Evolutionary conservation across 108 stramenopile genomes (phyloP).

Genomic region (Asterionellopsis glacialis): DNA sequence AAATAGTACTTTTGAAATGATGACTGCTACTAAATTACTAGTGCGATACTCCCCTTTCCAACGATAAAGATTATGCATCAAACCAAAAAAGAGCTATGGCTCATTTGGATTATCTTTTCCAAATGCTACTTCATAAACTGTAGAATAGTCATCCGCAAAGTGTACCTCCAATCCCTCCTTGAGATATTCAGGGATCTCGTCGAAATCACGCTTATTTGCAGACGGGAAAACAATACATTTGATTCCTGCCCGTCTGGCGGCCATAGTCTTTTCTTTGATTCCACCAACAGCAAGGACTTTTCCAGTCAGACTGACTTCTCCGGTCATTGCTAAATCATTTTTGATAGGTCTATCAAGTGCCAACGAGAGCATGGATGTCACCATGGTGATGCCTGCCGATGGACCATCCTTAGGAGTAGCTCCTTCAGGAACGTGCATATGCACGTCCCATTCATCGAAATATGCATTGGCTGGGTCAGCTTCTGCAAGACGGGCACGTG

Average conservation of each 20-base stretch:
- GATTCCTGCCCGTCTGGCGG: slow-evolving; percentile 92
- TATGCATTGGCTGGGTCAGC: slow-evolving; percentile 56
- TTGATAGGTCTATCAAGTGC: slow-evolving; percentile 81
- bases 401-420: slow-evolving; percentile 99
- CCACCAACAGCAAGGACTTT: slow-evolving; percentile 97
- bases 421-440: slow-evolving; percentile 99
- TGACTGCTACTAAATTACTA: too few species aligned
- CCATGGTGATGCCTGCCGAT: slow-evolving; percentile 94
- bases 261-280: slow-evolving; percentile 99
- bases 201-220: slow-evolving; percentile 91
- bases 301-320: slow-evolving; percentile 89
- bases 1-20: too few species aligned
- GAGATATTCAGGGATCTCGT: slow-evolving; percentile 95
- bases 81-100: too few species aligned
- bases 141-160: slow-evolving; percentile 88
- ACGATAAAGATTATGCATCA: too few species aligned
- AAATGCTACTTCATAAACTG: slow-evolving; percentile 89
- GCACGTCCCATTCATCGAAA: slow-evolving; percentile 85
- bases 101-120: not conserved
- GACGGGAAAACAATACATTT: slow-evolving; percentile 81
- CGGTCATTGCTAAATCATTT: slow-evolving; percentile 97
- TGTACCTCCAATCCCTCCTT: slow-evolving; percentile 92
- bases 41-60: too few species aligned
- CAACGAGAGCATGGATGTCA: slow-evolving; percentile 93
- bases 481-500: slow-evolving; percentile 73